A percentile compares a stretch with the other conserved stretches of the same genome.
phyloP scores from a whole-genome alignment of 495 filamentous ascomycete species.

The Hyaloscypha variabilis region DNA sequence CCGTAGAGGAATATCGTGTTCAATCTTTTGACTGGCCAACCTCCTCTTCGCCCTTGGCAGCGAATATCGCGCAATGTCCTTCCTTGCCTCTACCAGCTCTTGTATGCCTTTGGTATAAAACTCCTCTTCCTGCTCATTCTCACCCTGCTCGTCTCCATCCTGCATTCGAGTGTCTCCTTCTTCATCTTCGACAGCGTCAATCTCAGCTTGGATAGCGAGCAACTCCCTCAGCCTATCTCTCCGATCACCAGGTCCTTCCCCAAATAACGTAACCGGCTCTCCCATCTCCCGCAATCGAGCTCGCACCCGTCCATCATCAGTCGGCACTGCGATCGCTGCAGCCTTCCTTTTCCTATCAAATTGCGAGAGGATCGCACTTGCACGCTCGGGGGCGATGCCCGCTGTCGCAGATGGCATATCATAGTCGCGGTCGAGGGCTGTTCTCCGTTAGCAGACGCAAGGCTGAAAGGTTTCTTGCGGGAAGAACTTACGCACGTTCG shows the following conservation, averaged over 20 bases:
- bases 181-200: constrained; percentile 51
- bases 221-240: constrained; percentile 86
- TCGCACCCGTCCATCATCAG: constrained; percentile 88
- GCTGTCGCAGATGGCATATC: constrained; percentile 69
- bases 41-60: constrained; percentile 79
- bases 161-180: constrained; percentile 68
- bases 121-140: constrained; percentile 84
- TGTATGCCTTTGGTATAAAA: constrained; percentile 86
- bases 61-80: constrained; percentile 82
- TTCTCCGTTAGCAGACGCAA: constrained; percentile 4
- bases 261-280: constrained; percentile 93
- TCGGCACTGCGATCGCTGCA: constrained; percentile 91
- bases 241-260: constrained; percentile 84
- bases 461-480: constrained; percentile 4
- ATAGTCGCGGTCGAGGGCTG: constrained; percentile 87
- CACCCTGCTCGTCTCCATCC: constrained; percentile 55
- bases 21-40: constrained; percentile 73
- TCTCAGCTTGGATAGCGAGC: constrained; percentile 72
- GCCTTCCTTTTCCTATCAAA: constrained; percentile 88
- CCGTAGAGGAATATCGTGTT: constrained; percentile 79
- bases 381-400: constrained; percentile 84
- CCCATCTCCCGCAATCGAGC: constrained; percentile 78
- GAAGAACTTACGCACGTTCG: constrained; percentile 71
- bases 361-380: constrained; percentile 85
- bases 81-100: constrained; percentile 75